A percentile compares a stretch with the other conserved stretches of the same genome.
Evolutionary conservation across 2,329 filamentous ascomycete species (phyloP).

Genomic region (Cadophora luteo-olivacea): DNA sequence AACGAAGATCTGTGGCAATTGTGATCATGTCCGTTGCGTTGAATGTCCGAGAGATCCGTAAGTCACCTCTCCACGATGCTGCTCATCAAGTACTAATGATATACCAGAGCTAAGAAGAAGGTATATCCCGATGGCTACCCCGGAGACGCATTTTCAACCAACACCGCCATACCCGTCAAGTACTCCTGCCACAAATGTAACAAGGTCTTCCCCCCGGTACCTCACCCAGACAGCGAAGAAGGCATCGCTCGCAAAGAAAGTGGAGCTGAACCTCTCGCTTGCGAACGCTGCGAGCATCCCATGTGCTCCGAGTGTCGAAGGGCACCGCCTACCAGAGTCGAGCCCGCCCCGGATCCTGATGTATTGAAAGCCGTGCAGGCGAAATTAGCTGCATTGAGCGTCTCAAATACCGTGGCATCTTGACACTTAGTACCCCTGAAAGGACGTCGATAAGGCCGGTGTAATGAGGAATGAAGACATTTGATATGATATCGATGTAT

Average conservation of each 20-base stretch:
- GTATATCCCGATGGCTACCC: conserved; percentile 76
- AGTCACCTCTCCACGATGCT: conserved; percentile 47
- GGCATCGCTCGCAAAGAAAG: conserved; percentile 23
- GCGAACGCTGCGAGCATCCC: conserved; percentile 64
- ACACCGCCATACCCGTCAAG: conserved; percentile 52
- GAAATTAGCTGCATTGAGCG: conserved; percentile 52
- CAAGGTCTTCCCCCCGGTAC: conserved; percentile 57
- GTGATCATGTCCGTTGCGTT: conserved; percentile 77
- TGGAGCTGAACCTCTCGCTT: conserved; percentile 50
- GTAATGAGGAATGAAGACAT: conserved; percentile 13
- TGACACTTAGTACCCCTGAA: not conserved
- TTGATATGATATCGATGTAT: conserved; percentile 10
- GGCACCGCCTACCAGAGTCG: conserved; percentile 53
- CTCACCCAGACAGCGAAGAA: conserved; percentile 31
- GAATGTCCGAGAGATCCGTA: conserved; percentile 83
- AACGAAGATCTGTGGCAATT: conserved; percentile 69
- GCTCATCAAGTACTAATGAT: conserved; percentile 24
- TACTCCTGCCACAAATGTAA: conserved; percentile 70
- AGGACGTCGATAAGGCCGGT: not conserved
- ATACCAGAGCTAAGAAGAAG: conserved; percentile 64
- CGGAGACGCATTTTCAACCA: conserved; percentile 55
- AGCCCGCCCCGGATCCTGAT: conserved; percentile 66
- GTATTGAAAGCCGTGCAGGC: conserved; percentile 63
- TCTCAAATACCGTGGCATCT: conserved; percentile 18
- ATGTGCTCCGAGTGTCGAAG: conserved; percentile 67